Percentiles rank a stretch among this genome's conserved stretches.
Evolutionary conservation across 176 grass and related monocot species (phyloP).

Genomic region (Tillandsia leiboldiana): DNA sequence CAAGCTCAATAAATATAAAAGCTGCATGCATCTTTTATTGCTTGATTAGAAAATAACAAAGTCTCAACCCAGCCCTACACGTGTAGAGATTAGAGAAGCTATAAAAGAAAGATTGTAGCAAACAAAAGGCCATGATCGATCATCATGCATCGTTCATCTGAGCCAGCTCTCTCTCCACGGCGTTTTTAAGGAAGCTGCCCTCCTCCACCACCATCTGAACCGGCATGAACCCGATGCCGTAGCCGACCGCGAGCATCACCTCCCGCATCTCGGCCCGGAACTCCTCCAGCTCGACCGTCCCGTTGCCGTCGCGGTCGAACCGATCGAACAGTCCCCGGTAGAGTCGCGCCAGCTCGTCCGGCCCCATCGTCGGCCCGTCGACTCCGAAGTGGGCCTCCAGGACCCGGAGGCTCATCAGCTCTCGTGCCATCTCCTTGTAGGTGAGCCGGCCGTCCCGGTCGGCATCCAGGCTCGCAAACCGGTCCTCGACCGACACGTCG

Average conservation of each 20-base stretch:
- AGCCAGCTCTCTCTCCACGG: conserved; percentile 46
- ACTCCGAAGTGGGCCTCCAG: conserved; percentile 24
- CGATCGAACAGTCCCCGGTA: conserved; percentile 9
- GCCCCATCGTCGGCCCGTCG: neutral
- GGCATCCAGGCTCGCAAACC: conserved; percentile 11
- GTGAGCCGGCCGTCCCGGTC: conserved; percentile 21
- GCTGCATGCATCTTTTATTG: too few relatives aligned
- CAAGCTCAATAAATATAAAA: too few relatives aligned
- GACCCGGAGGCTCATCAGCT: conserved; percentile 27
- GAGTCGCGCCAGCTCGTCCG: neutral
- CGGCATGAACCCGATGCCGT: conserved; percentile 47
- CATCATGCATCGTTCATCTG: neutral
- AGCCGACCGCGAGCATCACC: conserved; percentile 76
- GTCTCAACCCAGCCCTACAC: too few relatives aligned
- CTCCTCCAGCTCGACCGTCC: conserved; percentile 19
- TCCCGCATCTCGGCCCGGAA: conserved; percentile 42
- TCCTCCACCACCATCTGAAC: conserved; percentile 70
- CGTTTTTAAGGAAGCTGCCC: conserved; percentile 58
- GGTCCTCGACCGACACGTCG: conserved; percentile 14
- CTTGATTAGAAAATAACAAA: too few relatives aligned
- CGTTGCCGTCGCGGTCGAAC: conserved; percentile 27
- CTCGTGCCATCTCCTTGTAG: conserved; percentile 7
- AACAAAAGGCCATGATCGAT: too few relatives aligned
- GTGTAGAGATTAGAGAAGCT: too few relatives aligned
- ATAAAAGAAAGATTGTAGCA: too few relatives aligned